These are phyloP conservation scores for Colletotrichum lupini DNA, from an alignment of 2,329 filamentous ascomycete species.

Conservation along the genomic window DNA sequence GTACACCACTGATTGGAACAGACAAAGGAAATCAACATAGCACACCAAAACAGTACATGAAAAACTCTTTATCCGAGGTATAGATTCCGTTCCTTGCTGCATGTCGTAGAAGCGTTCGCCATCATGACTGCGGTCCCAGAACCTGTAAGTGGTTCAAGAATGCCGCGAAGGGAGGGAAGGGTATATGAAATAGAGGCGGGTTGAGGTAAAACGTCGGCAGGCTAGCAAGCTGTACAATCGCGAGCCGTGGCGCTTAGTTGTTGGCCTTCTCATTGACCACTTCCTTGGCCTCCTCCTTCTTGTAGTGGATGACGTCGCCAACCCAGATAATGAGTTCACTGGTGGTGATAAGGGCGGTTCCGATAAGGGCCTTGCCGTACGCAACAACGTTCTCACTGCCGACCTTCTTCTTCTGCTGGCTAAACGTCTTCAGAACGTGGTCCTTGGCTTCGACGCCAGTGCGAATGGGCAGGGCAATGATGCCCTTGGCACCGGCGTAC, in stretches of 20 bases:
- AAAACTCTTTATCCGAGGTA: slow-evolving; percentile 31
- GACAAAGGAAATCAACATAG: slow-evolving; percentile 24
- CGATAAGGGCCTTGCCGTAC: slow-evolving; percentile 75
- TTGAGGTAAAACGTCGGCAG: background rate
- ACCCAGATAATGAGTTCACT: slow-evolving; percentile 73
- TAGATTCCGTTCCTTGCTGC: slow-evolving; percentile 33
- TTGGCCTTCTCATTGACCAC: slow-evolving; percentile 62
- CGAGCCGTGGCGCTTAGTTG: slow-evolving; percentile 46
- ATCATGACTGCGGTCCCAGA: slow-evolving; percentile 24
- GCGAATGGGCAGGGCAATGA: slow-evolving; percentile 72
- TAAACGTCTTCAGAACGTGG: slow-evolving; percentile 68
- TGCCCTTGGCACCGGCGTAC: slow-evolving; percentile 70
- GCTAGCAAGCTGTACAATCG: slow-evolving; percentile 4
- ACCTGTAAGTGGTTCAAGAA: slow-evolving; percentile 9
- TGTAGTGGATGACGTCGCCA: slow-evolving; percentile 66
- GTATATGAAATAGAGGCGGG: slow-evolving; percentile 26
- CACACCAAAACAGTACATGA: slow-evolving; percentile 9
- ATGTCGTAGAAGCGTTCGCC: slow-evolving; percentile 33
- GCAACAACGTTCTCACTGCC: slow-evolving; percentile 73
- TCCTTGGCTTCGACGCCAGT: slow-evolving; percentile 71
- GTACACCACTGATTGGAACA: slow-evolving; percentile 21
- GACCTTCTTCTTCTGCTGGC: slow-evolving; percentile 70
- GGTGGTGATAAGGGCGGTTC: slow-evolving; percentile 74
- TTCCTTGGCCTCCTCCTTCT: slow-evolving; percentile 72
- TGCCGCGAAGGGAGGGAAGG: slow-evolving; percentile 10